These are phyloP conservation scores for Turritis glabra DNA, from an alignment of 345 rosid genomes.

Conservation along the genomic window DNA sequence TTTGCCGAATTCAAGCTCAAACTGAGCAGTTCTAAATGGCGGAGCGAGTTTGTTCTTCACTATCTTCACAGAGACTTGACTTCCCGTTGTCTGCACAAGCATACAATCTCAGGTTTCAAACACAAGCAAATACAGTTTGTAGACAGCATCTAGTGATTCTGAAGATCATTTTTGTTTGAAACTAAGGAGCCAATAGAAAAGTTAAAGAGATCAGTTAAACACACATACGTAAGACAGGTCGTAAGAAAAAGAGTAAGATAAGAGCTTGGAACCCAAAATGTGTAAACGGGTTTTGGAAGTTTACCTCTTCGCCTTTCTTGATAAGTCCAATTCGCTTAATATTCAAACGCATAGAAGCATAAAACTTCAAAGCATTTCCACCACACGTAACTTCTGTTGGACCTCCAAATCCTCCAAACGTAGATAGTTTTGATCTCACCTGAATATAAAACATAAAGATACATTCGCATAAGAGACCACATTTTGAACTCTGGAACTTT, in stretches of 20 bases:
- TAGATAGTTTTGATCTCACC: constrained; percentile 90
- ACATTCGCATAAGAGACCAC: not conserved
- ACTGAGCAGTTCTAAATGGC: constrained; percentile 78
- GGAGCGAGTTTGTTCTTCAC: constrained; percentile 97
- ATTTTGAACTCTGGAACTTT: not conserved
- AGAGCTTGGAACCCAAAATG: constrained; percentile 6
- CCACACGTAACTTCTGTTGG: constrained; percentile 98
- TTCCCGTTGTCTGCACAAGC: constrained; percentile 60
- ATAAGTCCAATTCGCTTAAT: constrained; percentile 65
- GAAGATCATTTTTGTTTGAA: not conserved
- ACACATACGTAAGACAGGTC: not conserved
- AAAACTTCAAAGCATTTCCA: constrained; percentile 96
- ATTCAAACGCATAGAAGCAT: constrained; percentile 91
- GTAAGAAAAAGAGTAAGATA: not conserved
- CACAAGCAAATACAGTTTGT: constrained; percentile 17
- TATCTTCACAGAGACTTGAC: constrained; percentile 75
- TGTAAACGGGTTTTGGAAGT: not conserved
- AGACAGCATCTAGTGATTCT: not conserved
- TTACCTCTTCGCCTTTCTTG: constrained; percentile 95
- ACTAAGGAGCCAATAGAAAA: not conserved
- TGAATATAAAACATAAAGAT: constrained; percentile 26
- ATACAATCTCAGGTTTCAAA: constrained; percentile 13
- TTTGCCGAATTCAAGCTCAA: constrained; percentile 94
- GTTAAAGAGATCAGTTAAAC: not conserved
- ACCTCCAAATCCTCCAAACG: constrained; percentile 93